Conservation (phyloP, 495 filamentous ascomycete species). For the Penicillium herquei region DNA sequence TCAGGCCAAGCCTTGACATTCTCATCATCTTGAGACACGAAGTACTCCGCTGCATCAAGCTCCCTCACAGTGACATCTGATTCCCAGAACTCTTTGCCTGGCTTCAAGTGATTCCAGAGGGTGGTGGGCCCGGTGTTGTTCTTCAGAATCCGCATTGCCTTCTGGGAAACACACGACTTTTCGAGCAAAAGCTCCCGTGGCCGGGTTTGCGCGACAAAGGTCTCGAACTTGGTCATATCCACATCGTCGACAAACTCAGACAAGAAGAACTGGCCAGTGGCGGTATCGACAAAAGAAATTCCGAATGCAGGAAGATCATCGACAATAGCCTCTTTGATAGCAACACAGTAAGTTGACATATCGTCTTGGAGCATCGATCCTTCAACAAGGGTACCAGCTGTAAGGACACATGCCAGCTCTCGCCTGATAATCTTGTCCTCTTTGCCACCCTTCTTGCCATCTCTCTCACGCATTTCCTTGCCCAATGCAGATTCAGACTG, state of each 20-base stretch:
- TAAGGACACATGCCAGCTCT: conserved; percentile 88
- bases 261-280: conserved; percentile 91
- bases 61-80: conserved; percentile 78
- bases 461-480: conserved; percentile 96
- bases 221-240: conserved; percentile 97
- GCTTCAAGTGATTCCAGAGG: conserved; percentile 92
- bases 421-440: conserved; percentile 89
- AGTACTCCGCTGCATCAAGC: conserved; percentile 80
- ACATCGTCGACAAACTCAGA: conserved; percentile 89
- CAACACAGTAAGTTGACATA: conserved; percentile 94
- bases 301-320: conserved; percentile 83
- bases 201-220: conserved; percentile 88
- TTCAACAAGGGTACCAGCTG: conserved; percentile 89
- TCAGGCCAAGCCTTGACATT: conserved; percentile 75
- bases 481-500: conserved; percentile 92
- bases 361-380: conserved; percentile 97
- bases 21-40: conserved; percentile 59
- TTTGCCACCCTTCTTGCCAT: conserved; percentile 57
- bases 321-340: conserved; percentile 84
- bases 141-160: conserved; percentile 89
- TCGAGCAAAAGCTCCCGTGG: conserved; percentile 90
- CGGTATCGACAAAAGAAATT: conserved; percentile 91
- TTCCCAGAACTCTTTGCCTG: conserved; percentile 88
- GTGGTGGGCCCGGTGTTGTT: conserved; percentile 92
- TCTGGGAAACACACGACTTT: conserved; percentile 79